A percentile compares a stretch with the other conserved stretches of the same genome.
Conservation (phyloP, 73 alveolate species). For the Paramecium sexaurelia region DNA sequence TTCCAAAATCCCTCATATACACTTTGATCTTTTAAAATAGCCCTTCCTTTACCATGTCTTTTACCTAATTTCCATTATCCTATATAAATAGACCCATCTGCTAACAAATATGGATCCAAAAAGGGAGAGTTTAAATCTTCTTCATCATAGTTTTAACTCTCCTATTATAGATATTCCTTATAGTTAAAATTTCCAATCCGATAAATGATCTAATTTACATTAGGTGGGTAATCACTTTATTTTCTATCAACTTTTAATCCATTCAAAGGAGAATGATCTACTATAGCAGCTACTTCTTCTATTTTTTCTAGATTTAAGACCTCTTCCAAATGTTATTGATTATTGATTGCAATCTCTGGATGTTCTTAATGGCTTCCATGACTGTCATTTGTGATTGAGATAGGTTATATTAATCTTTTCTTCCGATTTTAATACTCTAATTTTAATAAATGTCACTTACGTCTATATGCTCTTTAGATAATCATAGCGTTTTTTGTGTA, state of each 20-base stretch:
- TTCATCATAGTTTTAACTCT: neutral
- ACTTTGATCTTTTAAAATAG: conserved; percentile 13
- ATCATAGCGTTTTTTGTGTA: neutral
- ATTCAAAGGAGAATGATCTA: neutral
- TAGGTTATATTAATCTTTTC: neutral
- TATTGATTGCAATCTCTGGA: neutral
- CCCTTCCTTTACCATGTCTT: conserved; percentile 49
- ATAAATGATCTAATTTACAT: neutral
- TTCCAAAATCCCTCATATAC: conserved; percentile 66
- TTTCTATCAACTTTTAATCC: neutral
- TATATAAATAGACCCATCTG: conserved; percentile 4
- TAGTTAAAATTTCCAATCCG: neutral
- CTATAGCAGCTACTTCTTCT: neutral
- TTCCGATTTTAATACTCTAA: neutral
- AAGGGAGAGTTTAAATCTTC: neutral
- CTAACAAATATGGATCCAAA: conserved; percentile 10
- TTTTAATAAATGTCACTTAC: neutral
- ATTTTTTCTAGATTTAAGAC: neutral
- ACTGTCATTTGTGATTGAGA: neutral
- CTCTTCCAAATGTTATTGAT: neutral
- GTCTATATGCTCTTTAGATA: neutral
- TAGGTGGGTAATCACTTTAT: neutral
- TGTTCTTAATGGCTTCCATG: neutral
- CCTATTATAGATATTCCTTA: neutral
- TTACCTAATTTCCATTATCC: conserved; percentile 62